A percentile compares a stretch with the other conserved stretches of the same genome.
These are phyloP conservation scores for Ogataea nonfermentans DNA, from an alignment of 805 yeast genomes.

Conservation along the genomic window DNA sequence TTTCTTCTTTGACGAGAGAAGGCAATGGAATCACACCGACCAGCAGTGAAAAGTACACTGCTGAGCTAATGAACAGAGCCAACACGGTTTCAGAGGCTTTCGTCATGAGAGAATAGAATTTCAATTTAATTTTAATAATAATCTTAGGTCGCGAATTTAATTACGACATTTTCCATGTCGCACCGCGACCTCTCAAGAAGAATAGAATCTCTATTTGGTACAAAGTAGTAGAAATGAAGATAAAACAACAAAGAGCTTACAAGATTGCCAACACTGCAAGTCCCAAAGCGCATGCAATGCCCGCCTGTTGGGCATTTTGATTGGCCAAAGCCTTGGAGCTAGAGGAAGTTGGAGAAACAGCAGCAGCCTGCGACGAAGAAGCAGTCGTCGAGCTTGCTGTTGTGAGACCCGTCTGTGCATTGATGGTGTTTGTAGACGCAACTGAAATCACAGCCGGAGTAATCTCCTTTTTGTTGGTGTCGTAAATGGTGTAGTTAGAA, in stretches of 20 bases:
- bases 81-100: constrained; percentile 62
- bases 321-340: constrained; percentile 28
- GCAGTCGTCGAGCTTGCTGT: constrained; percentile 26
- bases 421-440: constrained; percentile 35
- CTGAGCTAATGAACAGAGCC: constrained; percentile 43
- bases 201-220: too few relatives aligned
- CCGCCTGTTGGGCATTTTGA: constrained; percentile 16
- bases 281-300: constrained; percentile 33
- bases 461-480: constrained; percentile 35
- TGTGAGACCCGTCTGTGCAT: constrained; percentile 25
- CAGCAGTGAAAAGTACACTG: constrained; percentile 52
- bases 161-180: constrained; percentile 1
- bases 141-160: not conserved
- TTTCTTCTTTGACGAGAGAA: constrained; percentile 45
- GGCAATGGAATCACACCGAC: constrained; percentile 56
- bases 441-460: constrained; percentile 39
- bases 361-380: constrained; percentile 19
- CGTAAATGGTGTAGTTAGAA: constrained; percentile 41
- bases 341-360: constrained; percentile 20
- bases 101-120: constrained; percentile 44
- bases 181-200: too few relatives aligned
- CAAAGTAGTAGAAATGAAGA: constrained; percentile 7
- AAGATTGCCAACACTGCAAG: constrained; percentile 41
- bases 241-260: constrained; percentile 18
- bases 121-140: not conserved